Evolutionary conservation across 106 monocot genomes (phyloP).

Genomic region (Dendrobium huoshanense): DNA sequence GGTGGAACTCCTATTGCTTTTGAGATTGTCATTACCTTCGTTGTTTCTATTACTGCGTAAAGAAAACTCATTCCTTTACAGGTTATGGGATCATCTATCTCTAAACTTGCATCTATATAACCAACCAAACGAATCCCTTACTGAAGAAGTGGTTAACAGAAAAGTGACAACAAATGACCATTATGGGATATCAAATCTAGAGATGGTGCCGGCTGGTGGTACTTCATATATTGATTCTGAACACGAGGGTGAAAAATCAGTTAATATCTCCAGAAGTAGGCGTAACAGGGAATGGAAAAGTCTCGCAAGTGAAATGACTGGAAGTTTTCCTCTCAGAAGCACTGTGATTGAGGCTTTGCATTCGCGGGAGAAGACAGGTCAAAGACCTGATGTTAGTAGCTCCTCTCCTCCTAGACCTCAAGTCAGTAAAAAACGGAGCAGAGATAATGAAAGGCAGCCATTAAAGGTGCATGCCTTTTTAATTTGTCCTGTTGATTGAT

Average conservation of each 20-base stretch:
- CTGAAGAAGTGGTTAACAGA: constrained; percentile 10
- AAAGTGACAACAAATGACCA: constrained; percentile 6
- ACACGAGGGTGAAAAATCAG: constrained; percentile 28
- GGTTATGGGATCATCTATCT: constrained; percentile 74
- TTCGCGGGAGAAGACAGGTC: constrained; percentile 19
- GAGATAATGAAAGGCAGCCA: constrained; percentile 34
- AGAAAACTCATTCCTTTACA: constrained; percentile 14
- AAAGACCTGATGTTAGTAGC: constrained; percentile 13
- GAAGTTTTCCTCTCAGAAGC: constrained; percentile 47
- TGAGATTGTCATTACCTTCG: neutral
- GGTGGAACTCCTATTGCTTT: neutral
- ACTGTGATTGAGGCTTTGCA: constrained; percentile 32
- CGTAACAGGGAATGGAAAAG: constrained; percentile 64
- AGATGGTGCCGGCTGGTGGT: constrained; percentile 4
- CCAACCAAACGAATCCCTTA: constrained; percentile 21
- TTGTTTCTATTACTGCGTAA: neutral
- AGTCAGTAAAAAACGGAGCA: constrained; percentile 33
- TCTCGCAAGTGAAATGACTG: constrained; percentile 24
- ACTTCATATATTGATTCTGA: constrained; percentile 23
- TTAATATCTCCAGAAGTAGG: constrained; percentile 37
- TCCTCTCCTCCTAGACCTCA: constrained; percentile 34
- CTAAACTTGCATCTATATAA: constrained; percentile 40
- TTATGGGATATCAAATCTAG: constrained; percentile 13
- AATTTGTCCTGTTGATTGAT: neutral
- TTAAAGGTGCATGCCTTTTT: constrained; percentile 37